Percentiles rank a stretch among this genome's conserved stretches.
Evolutionary conservation across 2,329 filamentous ascomycete genomes (phyloP).

Genomic region (Coccinonectria pachysandricola): DNA sequence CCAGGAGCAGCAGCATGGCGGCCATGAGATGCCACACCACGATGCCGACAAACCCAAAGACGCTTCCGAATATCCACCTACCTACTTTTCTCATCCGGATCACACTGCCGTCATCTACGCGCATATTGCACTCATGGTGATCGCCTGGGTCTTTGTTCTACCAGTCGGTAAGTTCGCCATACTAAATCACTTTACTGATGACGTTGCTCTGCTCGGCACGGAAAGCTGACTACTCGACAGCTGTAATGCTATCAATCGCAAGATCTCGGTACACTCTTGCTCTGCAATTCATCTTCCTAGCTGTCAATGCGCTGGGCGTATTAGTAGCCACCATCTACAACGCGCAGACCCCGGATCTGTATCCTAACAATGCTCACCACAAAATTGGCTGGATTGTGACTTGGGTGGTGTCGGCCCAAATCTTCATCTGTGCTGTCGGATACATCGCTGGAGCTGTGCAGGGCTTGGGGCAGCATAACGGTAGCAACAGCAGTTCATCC

Average conservation of each 20-base stretch:
- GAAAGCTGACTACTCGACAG: too few relatives aligned
- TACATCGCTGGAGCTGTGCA: constrained; percentile 33
- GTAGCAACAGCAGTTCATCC: neutral
- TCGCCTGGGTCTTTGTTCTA: constrained; percentile 63
- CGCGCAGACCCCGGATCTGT: constrained; percentile 71
- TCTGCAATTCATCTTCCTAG: constrained; percentile 57
- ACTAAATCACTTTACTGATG: too few relatives aligned
- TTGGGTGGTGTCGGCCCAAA: constrained; percentile 60
- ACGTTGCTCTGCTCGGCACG: too few relatives aligned
- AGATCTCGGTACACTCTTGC: constrained; percentile 64
- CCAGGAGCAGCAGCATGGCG: constrained; percentile 5
- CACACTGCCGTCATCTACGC: constrained; percentile 49
- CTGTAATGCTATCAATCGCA: constrained; percentile 76
- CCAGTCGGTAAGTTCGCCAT: constrained; percentile 54
- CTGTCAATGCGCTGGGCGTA: constrained; percentile 53
- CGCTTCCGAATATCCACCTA: constrained; percentile 30
- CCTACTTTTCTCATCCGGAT: constrained; percentile 49
- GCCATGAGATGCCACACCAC: constrained; percentile 5
- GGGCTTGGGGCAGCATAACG: neutral
- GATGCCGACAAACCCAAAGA: constrained; percentile 15
- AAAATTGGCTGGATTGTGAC: constrained; percentile 80
- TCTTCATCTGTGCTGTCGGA: constrained; percentile 56
- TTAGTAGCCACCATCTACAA: constrained; percentile 65
- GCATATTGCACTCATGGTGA: constrained; percentile 60
- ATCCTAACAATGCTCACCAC: constrained; percentile 79